Evolutionary conservation across 2,329 filamentous ascomycete species (phyloP).

Genomic region (Ophiostoma montium): DNA sequence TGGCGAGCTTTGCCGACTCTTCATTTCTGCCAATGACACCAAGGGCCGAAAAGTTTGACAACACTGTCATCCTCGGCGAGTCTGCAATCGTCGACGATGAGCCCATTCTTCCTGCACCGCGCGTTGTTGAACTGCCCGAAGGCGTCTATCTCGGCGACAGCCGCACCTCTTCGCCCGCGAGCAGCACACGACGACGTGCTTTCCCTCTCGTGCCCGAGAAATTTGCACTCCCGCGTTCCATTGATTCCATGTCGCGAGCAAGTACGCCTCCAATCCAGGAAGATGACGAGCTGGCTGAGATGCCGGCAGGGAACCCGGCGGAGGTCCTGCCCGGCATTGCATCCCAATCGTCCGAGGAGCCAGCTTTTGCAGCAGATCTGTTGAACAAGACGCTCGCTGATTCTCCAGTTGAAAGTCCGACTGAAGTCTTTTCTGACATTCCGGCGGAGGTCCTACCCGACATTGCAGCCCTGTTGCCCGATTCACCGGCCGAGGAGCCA

Average conservation of each 20-base stretch:
- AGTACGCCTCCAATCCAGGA: neutral
- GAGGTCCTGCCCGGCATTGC: neutral
- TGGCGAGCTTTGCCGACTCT: neutral
- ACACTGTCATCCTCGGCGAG: neutral
- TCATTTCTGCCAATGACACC: neutral
- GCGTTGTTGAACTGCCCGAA: conserved; percentile 11
- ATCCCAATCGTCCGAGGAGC: neutral
- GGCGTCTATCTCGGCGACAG: neutral
- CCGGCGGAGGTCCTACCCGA: neutral
- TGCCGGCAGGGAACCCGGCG: neutral
- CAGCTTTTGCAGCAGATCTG: too few relatives aligned
- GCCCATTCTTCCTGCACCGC: neutral
- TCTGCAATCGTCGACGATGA: neutral
- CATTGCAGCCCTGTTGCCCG: neutral
- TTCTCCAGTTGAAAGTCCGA: too few relatives aligned
- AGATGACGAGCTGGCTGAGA: neutral
- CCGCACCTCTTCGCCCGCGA: neutral
- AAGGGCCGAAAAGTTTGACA: neutral
- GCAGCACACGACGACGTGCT: conserved; percentile 9
- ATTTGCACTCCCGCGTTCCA: conserved; percentile 5
- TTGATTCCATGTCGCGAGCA: neutral
- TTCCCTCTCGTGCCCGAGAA: conserved; percentile 15
- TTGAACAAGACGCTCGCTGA: neutral
- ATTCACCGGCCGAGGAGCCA: too few relatives aligned
- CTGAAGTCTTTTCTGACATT: neutral